Conservation (phyloP, 2,329 filamentous ascomycete species). For the Fusarium heterosporum region DNA sequence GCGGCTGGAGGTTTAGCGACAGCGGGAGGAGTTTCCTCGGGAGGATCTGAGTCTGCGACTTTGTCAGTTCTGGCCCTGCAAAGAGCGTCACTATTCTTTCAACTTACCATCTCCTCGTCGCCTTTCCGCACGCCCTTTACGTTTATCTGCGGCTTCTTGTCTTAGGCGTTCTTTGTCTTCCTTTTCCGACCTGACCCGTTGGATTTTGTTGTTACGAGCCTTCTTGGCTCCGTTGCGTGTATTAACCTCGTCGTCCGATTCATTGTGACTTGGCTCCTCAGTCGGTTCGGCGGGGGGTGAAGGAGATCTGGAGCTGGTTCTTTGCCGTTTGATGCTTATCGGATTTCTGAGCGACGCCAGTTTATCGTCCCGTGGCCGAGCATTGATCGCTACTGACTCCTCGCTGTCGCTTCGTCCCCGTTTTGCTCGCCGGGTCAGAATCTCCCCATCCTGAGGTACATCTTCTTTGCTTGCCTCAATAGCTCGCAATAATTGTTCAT, state of each 20-base stretch:
- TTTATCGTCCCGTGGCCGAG: slow-evolving; percentile 37
- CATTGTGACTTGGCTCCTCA: slow-evolving; percentile 65
- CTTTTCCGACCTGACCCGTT: slow-evolving; percentile 72
- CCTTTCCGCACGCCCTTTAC: slow-evolving; percentile 84
- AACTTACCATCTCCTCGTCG: slow-evolving; percentile 81
- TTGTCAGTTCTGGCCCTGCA: slow-evolving; percentile 25
- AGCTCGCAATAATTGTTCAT: slow-evolving; percentile 87
- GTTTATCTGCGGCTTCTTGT: slow-evolving; percentile 79
- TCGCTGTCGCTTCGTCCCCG: slow-evolving; percentile 90
- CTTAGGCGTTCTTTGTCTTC: slow-evolving; percentile 81
- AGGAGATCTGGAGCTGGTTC: slow-evolving; percentile 81
- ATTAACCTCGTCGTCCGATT: slow-evolving; percentile 77
- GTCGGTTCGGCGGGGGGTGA: slow-evolving; percentile 63
- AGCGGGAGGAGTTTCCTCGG: slow-evolving; percentile 73
- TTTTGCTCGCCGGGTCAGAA: slow-evolving; percentile 76
- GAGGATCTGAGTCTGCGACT: slow-evolving; percentile 74
- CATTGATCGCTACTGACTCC: slow-evolving; percentile 74
- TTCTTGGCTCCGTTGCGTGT: slow-evolving; percentile 68
- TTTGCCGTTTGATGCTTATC: slow-evolving; percentile 80
- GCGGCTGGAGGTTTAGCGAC: slow-evolving; percentile 45
- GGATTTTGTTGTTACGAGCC: slow-evolving; percentile 68
- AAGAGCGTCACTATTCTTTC: neutral
- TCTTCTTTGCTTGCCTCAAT: slow-evolving; percentile 97
- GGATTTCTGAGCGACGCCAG: slow-evolving; percentile 67
- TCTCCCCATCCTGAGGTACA: slow-evolving; percentile 65